phyloP scores from a whole-genome alignment of 2,329 filamentous ascomycete genomes.

The Phyllosticta citribraziliensis region DNA sequence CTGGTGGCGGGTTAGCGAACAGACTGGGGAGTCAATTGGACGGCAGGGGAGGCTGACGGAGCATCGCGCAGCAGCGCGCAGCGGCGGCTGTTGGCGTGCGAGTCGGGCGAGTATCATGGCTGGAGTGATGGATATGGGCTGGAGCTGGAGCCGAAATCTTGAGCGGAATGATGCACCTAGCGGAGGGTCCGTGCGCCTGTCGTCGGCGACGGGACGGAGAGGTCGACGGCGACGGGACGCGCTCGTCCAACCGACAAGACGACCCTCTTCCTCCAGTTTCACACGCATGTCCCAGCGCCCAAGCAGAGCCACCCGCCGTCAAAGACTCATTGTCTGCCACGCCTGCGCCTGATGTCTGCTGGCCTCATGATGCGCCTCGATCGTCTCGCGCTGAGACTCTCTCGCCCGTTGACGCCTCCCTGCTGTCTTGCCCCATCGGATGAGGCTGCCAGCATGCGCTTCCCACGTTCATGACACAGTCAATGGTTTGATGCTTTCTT shows the following conservation, averaged over 20 bases:
- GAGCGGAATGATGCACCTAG: conserved; percentile 5
- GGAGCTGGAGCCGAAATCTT: background rate
- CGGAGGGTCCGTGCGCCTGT: background rate
- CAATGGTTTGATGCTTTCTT: background rate
- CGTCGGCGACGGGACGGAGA: background rate
- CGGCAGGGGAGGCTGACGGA: background rate
- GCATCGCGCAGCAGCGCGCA: conserved; percentile 21
- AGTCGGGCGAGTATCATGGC: conserved; percentile 8
- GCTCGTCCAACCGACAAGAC: conserved; percentile 4
- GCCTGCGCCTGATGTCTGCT: background rate
- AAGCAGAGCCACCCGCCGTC: conserved; percentile 6
- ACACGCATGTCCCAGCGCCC: conserved; percentile 5
- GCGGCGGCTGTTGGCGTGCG: conserved; percentile 3
- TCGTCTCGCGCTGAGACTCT: background rate
- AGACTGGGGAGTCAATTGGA: conserved; percentile 1
- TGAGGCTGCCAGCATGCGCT: background rate
- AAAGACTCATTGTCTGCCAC: background rate
- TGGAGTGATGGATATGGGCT: conserved; percentile 1
- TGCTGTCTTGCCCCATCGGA: background rate
- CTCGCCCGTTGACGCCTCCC: background rate
- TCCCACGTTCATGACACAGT: background rate
- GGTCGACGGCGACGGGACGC: background rate
- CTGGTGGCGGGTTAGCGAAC: conserved; percentile 1
- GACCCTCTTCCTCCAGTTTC: conserved; percentile 4
- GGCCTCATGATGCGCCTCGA: background rate